Evolutionary conservation across 805 yeast species (phyloP), one percentile per base, ranked within the genome.

Genomic region (Yarrowia sp.): DNA sequence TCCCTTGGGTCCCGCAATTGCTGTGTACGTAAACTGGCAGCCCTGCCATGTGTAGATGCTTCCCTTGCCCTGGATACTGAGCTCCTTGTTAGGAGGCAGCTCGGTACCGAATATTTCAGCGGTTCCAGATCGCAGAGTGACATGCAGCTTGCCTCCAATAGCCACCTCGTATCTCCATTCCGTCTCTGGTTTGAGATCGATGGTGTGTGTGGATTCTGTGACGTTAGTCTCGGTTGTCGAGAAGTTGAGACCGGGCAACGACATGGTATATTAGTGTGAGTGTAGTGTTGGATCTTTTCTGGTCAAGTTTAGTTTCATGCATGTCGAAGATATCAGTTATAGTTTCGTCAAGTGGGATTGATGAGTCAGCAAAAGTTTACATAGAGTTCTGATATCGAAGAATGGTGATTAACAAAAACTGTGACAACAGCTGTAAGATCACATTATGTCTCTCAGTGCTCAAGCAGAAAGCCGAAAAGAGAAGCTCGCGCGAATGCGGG

Each of bases 61-160:
- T 4, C 84, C 78, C 66, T 85, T 85, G 69, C 83, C 78, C 9
- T 87, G 88, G 33, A 90, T 87, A 3, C 77, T 74, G 72, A 86
- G 88, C 24, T 86, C 90, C 0, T 83, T 81, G 68, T 89, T 91
- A 50, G 83, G 80, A 2, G 97, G 90, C 30, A 95, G 83, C 76
- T 95, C 99, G 2, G 97, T 91, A 30, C 99, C 99, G 77, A 89
- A 91, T 10, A 92, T 84, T 78, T 95, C 99, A 1, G 91, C 97
- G 2, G 87, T 82, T 3, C 99, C 99, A 2, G 80, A 79, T 2
- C 77, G 68, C 12, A 88, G 81, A 72, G 80, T 85, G 53, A 90
- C 73, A n/a, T 79, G 80, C 44, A 90, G 74, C 19, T 79, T 78
- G 17, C 84, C 80, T 52, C 81, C 82, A 70, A 81, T 81, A 0